Percentiles rank a stretch among this genome's conserved stretches.
phyloP scores from a whole-genome alignment of 352 stramenopile species.

The Peronosclerospora sorghi region DNA sequence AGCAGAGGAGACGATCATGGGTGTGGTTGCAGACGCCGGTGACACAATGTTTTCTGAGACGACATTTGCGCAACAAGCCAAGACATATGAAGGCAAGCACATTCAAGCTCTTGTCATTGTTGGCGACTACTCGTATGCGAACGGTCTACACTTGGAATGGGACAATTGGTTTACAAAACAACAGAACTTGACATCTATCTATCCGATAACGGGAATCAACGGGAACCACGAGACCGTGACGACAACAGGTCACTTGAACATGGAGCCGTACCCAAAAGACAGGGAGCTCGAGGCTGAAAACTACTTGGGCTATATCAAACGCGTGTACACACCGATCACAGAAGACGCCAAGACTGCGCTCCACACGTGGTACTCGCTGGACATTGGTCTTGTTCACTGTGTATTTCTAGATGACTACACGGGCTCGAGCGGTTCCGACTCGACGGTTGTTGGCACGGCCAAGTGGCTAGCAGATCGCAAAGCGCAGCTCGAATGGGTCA shows the following conservation, averaged over 20 bases:
- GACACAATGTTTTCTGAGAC: slow-evolving; percentile 27
- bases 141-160: slow-evolving; percentile 53
- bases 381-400: slow-evolving; percentile 45
- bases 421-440: slow-evolving; percentile 22
- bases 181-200: slow-evolving; percentile 29
- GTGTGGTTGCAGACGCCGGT: slow-evolving; percentile 30
- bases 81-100: slow-evolving; percentile 27
- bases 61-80: slow-evolving; percentile 20
- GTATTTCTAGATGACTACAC: slow-evolving; percentile 61
- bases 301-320: slow-evolving; percentile 34
- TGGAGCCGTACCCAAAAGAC: slow-evolving; percentile 29
- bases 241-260: slow-evolving; percentile 28
- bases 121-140: slow-evolving; percentile 58
- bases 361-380: slow-evolving; percentile 39
- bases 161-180: slow-evolving; percentile 57
- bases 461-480: slow-evolving; percentile 27
- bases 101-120: slow-evolving; percentile 39
- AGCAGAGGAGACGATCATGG: slow-evolving; percentile 29
- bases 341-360: slow-evolving; percentile 22
- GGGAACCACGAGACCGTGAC: slow-evolving; percentile 61
- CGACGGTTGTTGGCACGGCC: slow-evolving; percentile 26
- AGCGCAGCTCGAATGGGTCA: slow-evolving; percentile 41
- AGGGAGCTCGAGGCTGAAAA: slow-evolving; percentile 23
- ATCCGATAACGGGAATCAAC: slow-evolving; percentile 38
- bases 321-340: slow-evolving; percentile 38